Evolutionary conservation across 2,329 filamentous ascomycete species (phyloP), one percentile per base, ranked within the genome.

Genomic region (Ramichloridium luteum): DNA sequence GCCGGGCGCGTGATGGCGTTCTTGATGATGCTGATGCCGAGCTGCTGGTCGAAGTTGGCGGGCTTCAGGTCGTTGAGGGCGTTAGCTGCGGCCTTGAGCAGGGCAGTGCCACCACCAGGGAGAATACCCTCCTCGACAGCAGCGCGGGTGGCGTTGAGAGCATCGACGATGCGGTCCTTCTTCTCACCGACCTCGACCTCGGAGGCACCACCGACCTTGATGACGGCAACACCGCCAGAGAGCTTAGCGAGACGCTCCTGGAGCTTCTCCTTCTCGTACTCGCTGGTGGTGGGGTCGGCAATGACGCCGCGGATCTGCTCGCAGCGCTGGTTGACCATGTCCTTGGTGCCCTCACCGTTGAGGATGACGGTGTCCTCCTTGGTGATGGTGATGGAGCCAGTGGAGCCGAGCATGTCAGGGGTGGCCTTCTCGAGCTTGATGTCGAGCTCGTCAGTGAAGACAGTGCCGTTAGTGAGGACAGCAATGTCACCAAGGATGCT

Each of bases 251-350:
- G 82, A 67, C 90, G 90, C 72, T 98, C 90, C 70, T 96, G 90
- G 46, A 98, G 83, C 77, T 98, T 98, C 80, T 98, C 90, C 76
- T 94, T 96, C 76, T 98, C 90, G 67, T 98, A 98, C 57, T 98
- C 90, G 29, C 86, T 94, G 44, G 90, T 98, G 50, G 74, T 78
- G 46, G 88, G 80, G 67, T 98, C 90, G 41, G 70, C 72, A 70
- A 94, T 93, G 64, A 96, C 85, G 48, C 88, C 86, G 49, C 90
- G 86, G 64, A 98, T 98, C 72, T 98, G 90, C 68, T 98, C 90
- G 66, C 90, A 96, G 59, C 90, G 82, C 72, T 94, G 85, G 45
- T 81, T 65, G 53, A 98, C 92, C 46, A 72, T 61, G 56, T 98
- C 90, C 74, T 96, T 94, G 77, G 68, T 80, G 44, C 90, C 90